phyloP scores from a whole-genome alignment of 176 grass and related monocot genomes.

The Eleusine coracana region DNA sequence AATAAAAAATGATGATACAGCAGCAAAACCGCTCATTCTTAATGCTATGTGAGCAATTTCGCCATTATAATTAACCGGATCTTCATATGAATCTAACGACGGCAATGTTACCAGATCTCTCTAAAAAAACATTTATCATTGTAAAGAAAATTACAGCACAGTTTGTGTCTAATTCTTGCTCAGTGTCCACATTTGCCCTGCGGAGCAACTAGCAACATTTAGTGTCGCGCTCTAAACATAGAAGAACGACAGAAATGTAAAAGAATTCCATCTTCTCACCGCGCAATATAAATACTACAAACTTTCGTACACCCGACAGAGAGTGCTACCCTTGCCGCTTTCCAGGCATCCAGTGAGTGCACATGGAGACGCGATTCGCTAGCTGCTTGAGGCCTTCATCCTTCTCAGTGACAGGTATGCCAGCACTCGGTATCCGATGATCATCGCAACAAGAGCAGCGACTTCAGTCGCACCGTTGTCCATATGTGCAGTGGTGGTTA shows the following conservation, averaged over 20 bases:
- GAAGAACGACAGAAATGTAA: conserved; percentile 36
- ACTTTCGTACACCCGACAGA: conserved; percentile 29
- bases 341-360: conserved; percentile 8
- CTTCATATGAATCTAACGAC: too few relatives aligned
- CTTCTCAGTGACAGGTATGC: conserved; percentile 83
- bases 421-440: conserved; percentile 75
- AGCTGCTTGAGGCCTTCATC: conserved; percentile 40
- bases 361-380: conserved; percentile 11
- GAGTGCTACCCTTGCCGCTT: background rate
- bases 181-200: conserved; percentile 1
- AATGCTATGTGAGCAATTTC: too few relatives aligned
- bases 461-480: conserved; percentile 74
- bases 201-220: background rate
- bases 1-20: too few relatives aligned
- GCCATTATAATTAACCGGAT: too few relatives aligned
- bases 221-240: conserved; percentile 15
- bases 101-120: too few relatives aligned
- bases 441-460: conserved; percentile 66
- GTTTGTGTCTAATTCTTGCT: conserved; percentile 19
- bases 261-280: conserved; percentile 45
- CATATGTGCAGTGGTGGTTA: conserved; percentile 51
- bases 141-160: background rate
- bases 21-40: too few relatives aligned
- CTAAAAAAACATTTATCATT: background rate
- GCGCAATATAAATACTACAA: conserved; percentile 30